Evolutionary conservation across 2,329 filamentous ascomycete genomes (phyloP).

Genomic region (Neofusicoccum laricinum): DNA sequence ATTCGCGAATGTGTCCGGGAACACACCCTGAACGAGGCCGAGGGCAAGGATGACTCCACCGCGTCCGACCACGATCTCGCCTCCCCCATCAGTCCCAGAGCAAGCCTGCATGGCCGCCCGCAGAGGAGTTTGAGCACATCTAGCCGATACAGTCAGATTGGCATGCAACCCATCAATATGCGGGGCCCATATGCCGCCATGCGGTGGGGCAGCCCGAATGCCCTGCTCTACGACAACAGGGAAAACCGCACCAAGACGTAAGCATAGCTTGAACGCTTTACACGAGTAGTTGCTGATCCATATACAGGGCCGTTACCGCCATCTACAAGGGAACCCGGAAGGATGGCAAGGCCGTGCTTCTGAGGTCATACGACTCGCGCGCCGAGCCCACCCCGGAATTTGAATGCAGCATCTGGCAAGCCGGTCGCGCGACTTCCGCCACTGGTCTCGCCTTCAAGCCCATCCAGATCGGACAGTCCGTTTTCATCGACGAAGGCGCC

Average conservation of each 20-base stretch:
- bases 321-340: slow-evolving; percentile 80
- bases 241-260: slow-evolving; percentile 89
- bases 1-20: slow-evolving; percentile 86
- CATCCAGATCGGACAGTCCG: slow-evolving; percentile 86
- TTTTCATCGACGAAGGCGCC: slow-evolving; percentile 88
- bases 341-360: slow-evolving; percentile 65
- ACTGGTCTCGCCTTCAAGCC: slow-evolving; percentile 94
- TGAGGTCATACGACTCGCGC: slow-evolving; percentile 93
- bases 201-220: slow-evolving; percentile 77
- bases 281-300: slow-evolving; percentile 20
- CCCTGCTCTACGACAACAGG: slow-evolving; percentile 80
- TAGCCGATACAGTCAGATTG: slow-evolving; percentile 79
- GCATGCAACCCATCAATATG: slow-evolving; percentile 58
- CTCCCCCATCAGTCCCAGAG: slow-evolving; percentile 35
- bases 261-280: slow-evolving; percentile 38
- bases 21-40: slow-evolving; percentile 70
- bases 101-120: slow-evolving; percentile 28
- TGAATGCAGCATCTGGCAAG: slow-evolving; percentile 95
- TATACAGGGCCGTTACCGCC: slow-evolving; percentile 75
- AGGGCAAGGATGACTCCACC: slow-evolving; percentile 69
- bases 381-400: slow-evolving; percentile 88
- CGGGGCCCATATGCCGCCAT: slow-evolving; percentile 39
- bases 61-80: slow-evolving; percentile 41
- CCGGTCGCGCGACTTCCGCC: slow-evolving; percentile 87
- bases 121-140: slow-evolving; percentile 72